Conservation (phyloP, 2,329 filamentous ascomycete genomes). For the Keithomyces neogunnii region DNA sequence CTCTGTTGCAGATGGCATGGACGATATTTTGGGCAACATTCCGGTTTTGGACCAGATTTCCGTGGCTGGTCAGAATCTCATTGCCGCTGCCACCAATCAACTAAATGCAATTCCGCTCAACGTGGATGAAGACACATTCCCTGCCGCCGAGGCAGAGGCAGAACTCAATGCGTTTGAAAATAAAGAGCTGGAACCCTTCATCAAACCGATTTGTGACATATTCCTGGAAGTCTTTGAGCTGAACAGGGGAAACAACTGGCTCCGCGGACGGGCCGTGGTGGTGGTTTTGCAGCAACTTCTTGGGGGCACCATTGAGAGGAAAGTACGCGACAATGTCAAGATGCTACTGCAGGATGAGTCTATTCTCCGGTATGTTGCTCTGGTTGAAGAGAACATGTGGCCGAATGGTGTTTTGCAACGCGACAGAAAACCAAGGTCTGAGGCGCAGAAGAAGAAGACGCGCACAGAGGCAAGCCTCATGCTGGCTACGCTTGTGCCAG, state of each 20-base stretch:
- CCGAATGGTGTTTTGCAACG: constrained; percentile 54
- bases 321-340: constrained; percentile 78
- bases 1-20: constrained; percentile 95
- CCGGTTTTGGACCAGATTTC: constrained; percentile 92
- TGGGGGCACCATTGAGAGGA: constrained; percentile 91
- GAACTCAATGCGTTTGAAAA: constrained; percentile 91
- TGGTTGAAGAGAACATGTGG: constrained; percentile 75
- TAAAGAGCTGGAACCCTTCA: constrained; percentile 84
- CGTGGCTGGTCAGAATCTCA: constrained; percentile 82
- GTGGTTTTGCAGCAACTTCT: constrained; percentile 93
- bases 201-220: constrained; percentile 96
- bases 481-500: constrained; percentile 81
- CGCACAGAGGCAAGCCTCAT: constrained; percentile 82
- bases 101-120: constrained; percentile 47
- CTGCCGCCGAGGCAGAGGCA: constrained; percentile 74
- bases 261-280: constrained; percentile 88
- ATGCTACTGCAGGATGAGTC: constrained; percentile 69
- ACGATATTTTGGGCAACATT: constrained; percentile 93
- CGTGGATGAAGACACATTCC: constrained; percentile 40
- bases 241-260: constrained; percentile 93
- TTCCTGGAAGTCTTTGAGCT: constrained; percentile 95
- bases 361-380: constrained; percentile 64
- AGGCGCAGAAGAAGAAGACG: constrained; percentile 68
- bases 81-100: constrained; percentile 64
- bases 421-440: constrained; percentile 48